Evolutionary conservation across 1,139 yeast genomes (phyloP).

Genomic region (Meyerozyma sp.): DNA sequence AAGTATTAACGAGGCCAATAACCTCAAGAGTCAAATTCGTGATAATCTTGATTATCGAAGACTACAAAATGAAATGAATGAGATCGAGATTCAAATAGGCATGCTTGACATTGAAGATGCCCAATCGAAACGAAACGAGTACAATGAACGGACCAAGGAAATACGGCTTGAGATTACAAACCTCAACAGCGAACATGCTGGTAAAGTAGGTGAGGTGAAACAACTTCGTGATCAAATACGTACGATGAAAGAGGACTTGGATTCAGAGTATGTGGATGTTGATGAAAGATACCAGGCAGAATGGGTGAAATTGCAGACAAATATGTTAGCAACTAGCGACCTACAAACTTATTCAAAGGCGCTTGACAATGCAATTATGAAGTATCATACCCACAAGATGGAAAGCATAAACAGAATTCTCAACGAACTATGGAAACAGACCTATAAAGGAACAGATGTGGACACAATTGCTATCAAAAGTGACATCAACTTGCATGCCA

Average conservation of each 20-base stretch:
- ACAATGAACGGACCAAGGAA: constrained; percentile 51
- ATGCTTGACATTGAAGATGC: constrained; percentile 54
- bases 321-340: constrained; percentile 77
- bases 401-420: constrained; percentile 82
- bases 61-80: constrained; percentile 22
- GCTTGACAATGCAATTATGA: constrained; percentile 89
- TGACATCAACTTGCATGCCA: constrained; percentile 58
- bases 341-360: constrained; percentile 79
- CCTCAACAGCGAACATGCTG: constrained; percentile 66
- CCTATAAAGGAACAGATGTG: constrained; percentile 93
- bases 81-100: constrained; percentile 22
- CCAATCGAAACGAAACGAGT: constrained; percentile 55
- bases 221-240: constrained; percentile 74
- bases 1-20: constrained; percentile 30
- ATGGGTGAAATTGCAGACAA: constrained; percentile 74
- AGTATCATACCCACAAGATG: constrained; percentile 88
- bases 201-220: constrained; percentile 77
- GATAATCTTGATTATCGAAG: constrained; percentile 37
- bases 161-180: constrained; percentile 53
- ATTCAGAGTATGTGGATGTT: constrained; percentile 66
- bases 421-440: constrained; percentile 88
- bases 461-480: constrained; percentile 85
- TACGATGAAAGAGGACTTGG: constrained; percentile 52
- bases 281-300: constrained; percentile 61
- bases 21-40: constrained; percentile 30